Percentiles rank a stretch among this genome's conserved stretches.
phyloP scores from a whole-genome alignment of 352 stramenopile genomes.

The Phytophthora podocarpi region DNA sequence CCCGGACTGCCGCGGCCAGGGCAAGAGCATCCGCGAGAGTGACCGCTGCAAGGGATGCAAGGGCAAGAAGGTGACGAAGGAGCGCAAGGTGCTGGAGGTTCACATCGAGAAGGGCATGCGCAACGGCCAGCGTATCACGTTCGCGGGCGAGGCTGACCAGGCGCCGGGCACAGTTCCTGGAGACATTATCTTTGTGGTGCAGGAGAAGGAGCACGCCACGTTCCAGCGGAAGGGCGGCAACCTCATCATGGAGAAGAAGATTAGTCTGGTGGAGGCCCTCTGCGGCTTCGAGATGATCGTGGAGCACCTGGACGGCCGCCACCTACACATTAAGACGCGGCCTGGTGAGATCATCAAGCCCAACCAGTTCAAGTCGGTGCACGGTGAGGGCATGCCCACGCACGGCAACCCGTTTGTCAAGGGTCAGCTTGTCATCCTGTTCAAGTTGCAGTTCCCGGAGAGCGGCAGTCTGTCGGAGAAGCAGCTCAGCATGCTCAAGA shows the following conservation, averaged over 20 bases:
- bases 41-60: constrained; percentile 94
- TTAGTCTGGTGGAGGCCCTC: constrained; percentile 95
- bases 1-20: constrained; percentile 93
- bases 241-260: constrained; percentile 96
- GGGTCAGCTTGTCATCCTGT: constrained; percentile 98
- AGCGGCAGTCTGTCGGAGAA: constrained; percentile 86
- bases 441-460: constrained; percentile 97
- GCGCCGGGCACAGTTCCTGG: constrained; percentile 88
- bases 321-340: constrained; percentile 92
- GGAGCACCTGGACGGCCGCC: constrained; percentile 92
- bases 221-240: constrained; percentile 98
- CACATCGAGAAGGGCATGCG: constrained; percentile 99
- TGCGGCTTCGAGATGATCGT: constrained; percentile 92
- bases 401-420: constrained; percentile 98
- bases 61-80: constrained; percentile 95
- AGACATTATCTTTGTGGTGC: constrained; percentile 98
- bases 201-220: constrained; percentile 96
- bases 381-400: constrained; percentile 98
- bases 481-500: constrained; percentile 76
- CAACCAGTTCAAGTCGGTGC: constrained; percentile 94
- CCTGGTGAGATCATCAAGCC: constrained; percentile 94
- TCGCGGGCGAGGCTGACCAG: constrained; percentile 97
- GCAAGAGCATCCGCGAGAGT: constrained; percentile 94
- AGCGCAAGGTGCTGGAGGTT: constrained; percentile 98
- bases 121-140: constrained; percentile 97